Evolutionary conservation across 2,329 filamentous ascomycete genomes (phyloP).

Genomic region (Fusarium sp.): DNA sequence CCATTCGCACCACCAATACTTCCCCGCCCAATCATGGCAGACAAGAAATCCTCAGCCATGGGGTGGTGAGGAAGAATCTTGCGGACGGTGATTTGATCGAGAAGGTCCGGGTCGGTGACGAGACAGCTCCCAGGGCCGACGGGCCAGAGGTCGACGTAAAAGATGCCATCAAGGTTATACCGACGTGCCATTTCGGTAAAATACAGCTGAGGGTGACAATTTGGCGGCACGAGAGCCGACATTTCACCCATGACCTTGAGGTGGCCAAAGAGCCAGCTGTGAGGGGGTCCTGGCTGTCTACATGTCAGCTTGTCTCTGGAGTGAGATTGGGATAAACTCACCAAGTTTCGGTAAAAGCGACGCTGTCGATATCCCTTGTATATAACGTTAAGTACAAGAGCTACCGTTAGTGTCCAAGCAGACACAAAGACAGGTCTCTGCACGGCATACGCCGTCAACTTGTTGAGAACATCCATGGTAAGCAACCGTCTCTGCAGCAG

Average conservation of each 20-base stretch:
- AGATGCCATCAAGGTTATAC: constrained; percentile 15
- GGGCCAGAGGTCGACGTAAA: constrained; percentile 30
- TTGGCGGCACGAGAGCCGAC: constrained; percentile 10
- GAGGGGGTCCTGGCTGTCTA: constrained; percentile 10
- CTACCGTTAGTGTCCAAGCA: neutral
- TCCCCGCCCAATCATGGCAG: neutral
- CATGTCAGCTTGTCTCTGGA: neutral
- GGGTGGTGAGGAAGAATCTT: constrained; percentile 10
- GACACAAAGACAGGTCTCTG: neutral
- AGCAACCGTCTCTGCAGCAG: neutral
- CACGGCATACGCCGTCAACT: neutral
- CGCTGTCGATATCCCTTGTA: constrained; percentile 15
- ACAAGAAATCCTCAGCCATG: neutral
- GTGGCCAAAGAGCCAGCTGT: constrained; percentile 28
- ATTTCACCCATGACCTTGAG: constrained; percentile 14
- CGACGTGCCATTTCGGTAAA: constrained; percentile 17
- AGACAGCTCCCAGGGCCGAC: neutral
- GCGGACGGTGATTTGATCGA: constrained; percentile 6
- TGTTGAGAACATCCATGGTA: neutral
- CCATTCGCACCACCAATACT: constrained; percentile 1
- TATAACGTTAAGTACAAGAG: neutral
- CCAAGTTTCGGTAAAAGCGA: constrained; percentile 21
- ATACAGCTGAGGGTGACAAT: constrained; percentile 18
- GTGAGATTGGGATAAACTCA: neutral
- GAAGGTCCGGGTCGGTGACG: constrained; percentile 4